Percentiles rank a stretch among this genome's conserved stretches.
These are phyloP conservation scores for Daldinia concentrica DNA, from an alignment of 495 filamentous ascomycete genomes.

Conservation along the genomic window DNA sequence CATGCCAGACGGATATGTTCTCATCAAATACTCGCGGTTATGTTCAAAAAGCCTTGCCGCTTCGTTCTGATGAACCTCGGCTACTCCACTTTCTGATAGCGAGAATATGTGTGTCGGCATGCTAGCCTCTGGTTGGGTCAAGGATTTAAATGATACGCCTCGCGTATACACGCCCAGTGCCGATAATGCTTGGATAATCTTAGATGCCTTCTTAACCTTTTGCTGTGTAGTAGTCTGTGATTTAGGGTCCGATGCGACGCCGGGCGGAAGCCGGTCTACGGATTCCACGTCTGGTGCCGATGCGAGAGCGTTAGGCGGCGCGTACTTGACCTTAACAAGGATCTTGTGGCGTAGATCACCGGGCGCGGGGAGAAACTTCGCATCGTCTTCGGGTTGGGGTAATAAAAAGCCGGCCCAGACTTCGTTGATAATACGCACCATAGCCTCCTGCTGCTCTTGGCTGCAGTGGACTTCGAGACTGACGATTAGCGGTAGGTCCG, in stretches of 20 bases:
- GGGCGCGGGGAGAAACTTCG: constrained; percentile 68
- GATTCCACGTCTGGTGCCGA: constrained; percentile 40
- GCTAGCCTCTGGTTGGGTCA: constrained; percentile 67
- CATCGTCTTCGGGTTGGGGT: constrained; percentile 61
- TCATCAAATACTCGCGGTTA: constrained; percentile 86
- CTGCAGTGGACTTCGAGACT: constrained; percentile 89
- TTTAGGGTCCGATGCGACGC: constrained; percentile 17
- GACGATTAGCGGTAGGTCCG: constrained; percentile 83
- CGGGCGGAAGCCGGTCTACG: constrained; percentile 26
- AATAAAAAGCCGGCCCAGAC: constrained; percentile 78
- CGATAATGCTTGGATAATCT: constrained; percentile 78
- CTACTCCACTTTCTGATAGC: constrained; percentile 80
- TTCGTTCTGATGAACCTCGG: constrained; percentile 71
- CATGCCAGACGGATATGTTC: constrained; percentile 85
- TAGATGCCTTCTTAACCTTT: constrained; percentile 61
- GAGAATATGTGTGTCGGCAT: constrained; percentile 89
- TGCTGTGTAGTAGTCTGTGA: constrained; percentile 41
- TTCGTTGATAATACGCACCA: constrained; percentile 88
- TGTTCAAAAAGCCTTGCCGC: constrained; percentile 75
- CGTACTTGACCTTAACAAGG: constrained; percentile 88
- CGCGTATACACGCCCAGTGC: constrained; percentile 83
- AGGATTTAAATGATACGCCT: constrained; percentile 78
- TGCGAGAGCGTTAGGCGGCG: constrained; percentile 55
- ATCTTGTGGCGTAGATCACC: constrained; percentile 77
- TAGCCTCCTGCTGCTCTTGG: constrained; percentile 80